Base-by-base conservation (phyloP, 495 filamentous ascomycete species). In the Penicillium malachiteum region DNA sequence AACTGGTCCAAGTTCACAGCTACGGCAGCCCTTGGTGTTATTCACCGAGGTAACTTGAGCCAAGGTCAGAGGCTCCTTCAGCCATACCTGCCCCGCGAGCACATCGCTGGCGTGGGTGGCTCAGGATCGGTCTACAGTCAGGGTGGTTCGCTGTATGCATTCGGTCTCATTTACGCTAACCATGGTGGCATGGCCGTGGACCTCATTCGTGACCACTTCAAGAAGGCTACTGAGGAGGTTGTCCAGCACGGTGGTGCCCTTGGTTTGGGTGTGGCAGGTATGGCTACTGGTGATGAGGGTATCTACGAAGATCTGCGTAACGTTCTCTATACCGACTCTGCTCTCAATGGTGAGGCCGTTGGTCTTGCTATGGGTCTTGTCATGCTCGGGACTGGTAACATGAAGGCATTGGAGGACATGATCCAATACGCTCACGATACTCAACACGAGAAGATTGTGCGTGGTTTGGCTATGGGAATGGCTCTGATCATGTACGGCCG, bases 1-100 rank as follows among this genome's bases (percentile, higher is more conserved):
- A 99, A 99, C 75, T 99, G 95, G 95, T 97, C 94, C 53, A 99
- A 99, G 66, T 99, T 99, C 69, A 96, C 95, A 1, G 95, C 95
- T 6, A 99, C 95, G 10, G 95, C 95, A 46, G 93, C 95, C 7
- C 77, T 99, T 30, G 95, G 95, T 67, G 94, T 97, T 32, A 97
- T 99, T 52, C 95, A 99, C 72, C 85, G 89, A 16, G 95, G 95
- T 43, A 97, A 99, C 66, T 73, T 97, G 40, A 88, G 86, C 18
- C 92, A 97, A 67, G 92, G 92, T 3, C 87, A 89, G 65, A 96
- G 96, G 74, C 83, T 99, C 12, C 75, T 99, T 30, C 90, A 96
- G 62, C 95, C 95, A 14, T 99, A 99, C 64, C 84, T 99, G 5
- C 95, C 95, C 6, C 84, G 87, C 38, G 84, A 88, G 16, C 73